A percentile compares a stretch with the other conserved stretches of the same genome.
phyloP scores from a whole-genome alignment of 306 rosid species.

The Cucurbita maxima region DNA sequence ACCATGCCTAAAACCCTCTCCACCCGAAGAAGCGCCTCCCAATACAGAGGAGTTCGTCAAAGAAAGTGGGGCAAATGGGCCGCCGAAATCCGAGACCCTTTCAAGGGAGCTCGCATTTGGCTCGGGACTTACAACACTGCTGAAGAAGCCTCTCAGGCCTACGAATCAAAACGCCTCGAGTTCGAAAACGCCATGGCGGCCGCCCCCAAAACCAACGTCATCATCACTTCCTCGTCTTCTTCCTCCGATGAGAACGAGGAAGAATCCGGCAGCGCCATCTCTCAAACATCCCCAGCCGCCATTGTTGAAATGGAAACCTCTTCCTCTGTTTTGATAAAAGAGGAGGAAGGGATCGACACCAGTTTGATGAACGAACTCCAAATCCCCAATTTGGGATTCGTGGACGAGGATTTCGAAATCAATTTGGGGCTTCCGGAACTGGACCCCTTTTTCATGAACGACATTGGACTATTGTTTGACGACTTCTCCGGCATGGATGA shows the following conservation, averaged over 20 bases:
- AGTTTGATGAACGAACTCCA: constrained; percentile 23
- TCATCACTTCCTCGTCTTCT: constrained; percentile 7
- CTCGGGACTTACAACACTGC: constrained; percentile 68
- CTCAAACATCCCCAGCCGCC: constrained; percentile 33
- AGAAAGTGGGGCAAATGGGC: constrained; percentile 94
- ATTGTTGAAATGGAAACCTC: constrained; percentile 42
- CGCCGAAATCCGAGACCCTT: constrained; percentile 85
- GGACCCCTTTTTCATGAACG: constrained; percentile 19
- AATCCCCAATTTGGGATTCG: constrained; percentile 33
- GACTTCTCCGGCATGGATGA: constrained; percentile 31
- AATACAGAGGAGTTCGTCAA: constrained; percentile 61
- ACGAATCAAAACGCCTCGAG: constrained; percentile 41
- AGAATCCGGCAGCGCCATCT: constrained; percentile 26
- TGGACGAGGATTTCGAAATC: constrained; percentile 15
- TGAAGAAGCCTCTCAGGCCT: constrained; percentile 63
- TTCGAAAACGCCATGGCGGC: constrained; percentile 31
- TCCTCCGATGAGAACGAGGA: constrained; percentile 10
- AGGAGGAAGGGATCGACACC: constrained; percentile 13
- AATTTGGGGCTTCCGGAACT: constrained; percentile 21
- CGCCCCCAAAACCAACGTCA: constrained; percentile 9
- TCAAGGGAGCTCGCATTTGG: constrained; percentile 42
- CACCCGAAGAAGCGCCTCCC: constrained; percentile 9
- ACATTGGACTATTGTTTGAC: constrained; percentile 21
- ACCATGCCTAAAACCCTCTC: constrained; percentile 3
- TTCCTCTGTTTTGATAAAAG: constrained; percentile 14